phyloP scores from a whole-genome alignment of 2,329 filamentous ascomycete genomes.

The Hirsutella rhossiliensis region DNA sequence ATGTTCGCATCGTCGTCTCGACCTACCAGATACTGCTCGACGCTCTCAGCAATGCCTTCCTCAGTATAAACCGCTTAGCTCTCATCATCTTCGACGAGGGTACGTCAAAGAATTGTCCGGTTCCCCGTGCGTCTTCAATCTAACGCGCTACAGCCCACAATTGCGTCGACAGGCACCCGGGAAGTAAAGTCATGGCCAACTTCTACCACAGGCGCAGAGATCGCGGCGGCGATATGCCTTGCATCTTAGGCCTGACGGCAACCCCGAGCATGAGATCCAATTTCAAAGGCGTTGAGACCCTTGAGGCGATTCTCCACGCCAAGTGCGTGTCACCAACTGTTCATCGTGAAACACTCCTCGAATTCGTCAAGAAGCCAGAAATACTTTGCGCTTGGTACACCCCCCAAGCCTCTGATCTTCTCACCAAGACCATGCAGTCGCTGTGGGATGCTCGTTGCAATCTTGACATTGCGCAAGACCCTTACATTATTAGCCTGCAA shows the following conservation, averaged over 20 bases:
- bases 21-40: constrained; percentile 66
- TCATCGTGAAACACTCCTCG: constrained; percentile 58
- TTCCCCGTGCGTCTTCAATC: not conserved
- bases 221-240: constrained; percentile 35
- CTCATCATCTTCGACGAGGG: constrained; percentile 80
- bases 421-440: constrained; percentile 26
- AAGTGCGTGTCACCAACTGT: constrained; percentile 55
- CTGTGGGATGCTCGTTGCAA: constrained; percentile 26
- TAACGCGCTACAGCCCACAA: constrained; percentile 53
- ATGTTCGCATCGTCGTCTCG: constrained; percentile 62
- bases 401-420: constrained; percentile 1
- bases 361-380: constrained; percentile 53
- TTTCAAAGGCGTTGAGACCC: constrained; percentile 38
- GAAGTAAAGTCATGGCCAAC: constrained; percentile 58
- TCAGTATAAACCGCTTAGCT: constrained; percentile 49
- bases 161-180: constrained; percentile 51
- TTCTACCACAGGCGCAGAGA: constrained; percentile 49
- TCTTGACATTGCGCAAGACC: constrained; percentile 50
- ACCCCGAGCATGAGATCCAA: constrained; percentile 59
- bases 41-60: constrained; percentile 63
- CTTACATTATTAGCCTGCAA: constrained; percentile 38
- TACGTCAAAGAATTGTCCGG: constrained; percentile 16
- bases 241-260: constrained; percentile 68
- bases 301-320: constrained; percentile 62
- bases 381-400: constrained; percentile 28